Evolutionary conservation across 106 monocot genomes (phyloP), one percentile per base, ranked within the genome.

Genomic region (Acanthochlamys bracteata): DNA sequence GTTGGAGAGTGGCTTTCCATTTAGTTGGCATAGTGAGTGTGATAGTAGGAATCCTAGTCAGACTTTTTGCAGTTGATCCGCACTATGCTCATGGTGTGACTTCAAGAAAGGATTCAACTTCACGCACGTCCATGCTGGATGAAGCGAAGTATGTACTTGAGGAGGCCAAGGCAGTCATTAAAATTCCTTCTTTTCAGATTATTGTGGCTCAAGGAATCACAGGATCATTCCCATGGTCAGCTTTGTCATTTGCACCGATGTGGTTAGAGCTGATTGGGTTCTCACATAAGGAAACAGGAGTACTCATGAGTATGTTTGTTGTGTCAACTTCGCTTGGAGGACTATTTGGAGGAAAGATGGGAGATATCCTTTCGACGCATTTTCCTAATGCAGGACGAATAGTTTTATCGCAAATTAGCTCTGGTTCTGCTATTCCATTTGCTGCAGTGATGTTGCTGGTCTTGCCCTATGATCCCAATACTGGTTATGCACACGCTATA

Each of bases 191-290:
- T 14, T 94, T 89, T 79, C 89, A 81, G 55, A 89, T 89, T 69
- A 81, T 94, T 56, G 84, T 94, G 49, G 94, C 94, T 46, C 94
- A 94, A 67, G 94, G 94, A 3, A 77, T 94, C 12, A 82, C 84
- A 15, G 94, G 94, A 4, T 90, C 89, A 26, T 90, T 94, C 58
- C 94, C 94, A 0, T 94, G 94, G 94, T 90, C 94, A 2, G 86
- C 94, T 10, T 52, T 94, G 13, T 62, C 94, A 12, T 94, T 94
- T 63, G 78, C 86, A 20, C 84, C 94, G 0, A 75, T 94, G 86
- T 94, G 89, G 94, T 59, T 94, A 53, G 94, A 94, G 83, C 78
- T 94, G 4, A 77, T 86, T 23, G 94, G 94, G 0, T 94, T 94
- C 61, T 84, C 86, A n/a, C 94, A 94, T 60, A 25, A 55, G 15